Evolutionary conservation across 495 filamentous ascomycete genomes (phyloP).

Genomic region (Penicillium coprophilum): DNA sequence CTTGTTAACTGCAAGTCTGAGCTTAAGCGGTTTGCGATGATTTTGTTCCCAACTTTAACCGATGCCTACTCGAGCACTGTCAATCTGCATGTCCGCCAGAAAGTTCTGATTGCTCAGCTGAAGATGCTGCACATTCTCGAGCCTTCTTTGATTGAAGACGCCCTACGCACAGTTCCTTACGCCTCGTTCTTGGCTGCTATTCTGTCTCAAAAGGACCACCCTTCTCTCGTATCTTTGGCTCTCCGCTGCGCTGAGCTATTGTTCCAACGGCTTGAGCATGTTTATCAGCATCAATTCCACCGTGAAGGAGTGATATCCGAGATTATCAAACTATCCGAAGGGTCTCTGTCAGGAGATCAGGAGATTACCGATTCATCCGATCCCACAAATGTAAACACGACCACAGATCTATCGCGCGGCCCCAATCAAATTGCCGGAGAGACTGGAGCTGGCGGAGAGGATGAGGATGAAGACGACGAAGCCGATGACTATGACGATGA

Average conservation of each 20-base stretch:
- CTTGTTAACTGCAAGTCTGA: conserved; percentile 79
- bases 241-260: conserved; percentile 87
- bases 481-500: conserved; percentile 56
- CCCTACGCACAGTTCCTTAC: conserved; percentile 88
- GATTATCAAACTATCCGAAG: conserved; percentile 72
- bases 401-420: conserved; percentile 15
- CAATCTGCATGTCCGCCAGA: conserved; percentile 95
- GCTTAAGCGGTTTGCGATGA: conserved; percentile 86
- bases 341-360: conserved; percentile 43
- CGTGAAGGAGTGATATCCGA: conserved; percentile 95
- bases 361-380: conserved; percentile 11
- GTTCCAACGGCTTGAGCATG: conserved; percentile 73
- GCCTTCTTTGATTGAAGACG: conserved; percentile 75
- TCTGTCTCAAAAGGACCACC: conserved; percentile 92
- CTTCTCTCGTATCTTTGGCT: conserved; percentile 78
- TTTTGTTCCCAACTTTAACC: conserved; percentile 94
- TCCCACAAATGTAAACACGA: conserved; percentile 25
- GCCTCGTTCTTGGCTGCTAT: conserved; percentile 97
- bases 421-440: background rate
- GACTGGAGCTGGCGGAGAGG: conserved; percentile 31
- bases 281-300: conserved; percentile 96
- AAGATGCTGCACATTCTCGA: conserved; percentile 99
- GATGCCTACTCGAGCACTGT: conserved; percentile 98
- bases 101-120: conserved; percentile 89
- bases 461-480: conserved; percentile 55